Conservation (phyloP, 202 grass and related monocot genomes). For the Panicum virgatum region DNA sequence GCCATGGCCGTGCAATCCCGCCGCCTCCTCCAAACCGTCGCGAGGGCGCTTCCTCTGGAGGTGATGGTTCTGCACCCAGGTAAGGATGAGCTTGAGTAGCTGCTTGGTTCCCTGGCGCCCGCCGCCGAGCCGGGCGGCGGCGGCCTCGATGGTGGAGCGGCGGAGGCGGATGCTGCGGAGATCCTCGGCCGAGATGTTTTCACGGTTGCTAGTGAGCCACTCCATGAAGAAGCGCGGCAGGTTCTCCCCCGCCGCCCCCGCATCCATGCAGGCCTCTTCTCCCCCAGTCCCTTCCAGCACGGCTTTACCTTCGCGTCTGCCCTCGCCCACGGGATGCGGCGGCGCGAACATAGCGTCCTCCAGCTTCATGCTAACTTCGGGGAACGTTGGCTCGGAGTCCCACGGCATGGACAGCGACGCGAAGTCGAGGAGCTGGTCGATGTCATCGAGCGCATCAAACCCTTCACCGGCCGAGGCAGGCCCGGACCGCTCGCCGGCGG, state of each 20-base stretch:
- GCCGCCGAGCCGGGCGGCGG: slow-evolving; percentile 66
- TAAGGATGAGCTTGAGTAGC: slow-evolving; percentile 89
- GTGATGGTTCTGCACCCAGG: slow-evolving; percentile 91
- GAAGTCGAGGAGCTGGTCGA: slow-evolving; percentile 65
- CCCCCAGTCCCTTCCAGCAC: background rate
- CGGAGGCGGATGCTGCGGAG: slow-evolving; percentile 86
- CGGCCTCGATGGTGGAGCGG: slow-evolving; percentile 80
- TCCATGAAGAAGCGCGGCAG: slow-evolving; percentile 86
- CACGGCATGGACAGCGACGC: slow-evolving; percentile 66
- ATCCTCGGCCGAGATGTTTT: slow-evolving; percentile 81
- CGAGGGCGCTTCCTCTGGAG: slow-evolving; percentile 65
- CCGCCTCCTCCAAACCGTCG: slow-evolving; percentile 24
- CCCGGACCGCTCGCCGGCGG: background rate
- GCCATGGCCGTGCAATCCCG: background rate
- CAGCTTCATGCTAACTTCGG: slow-evolving; percentile 46
- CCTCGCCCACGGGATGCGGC: background rate
- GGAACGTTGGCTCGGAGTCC: slow-evolving; percentile 67
- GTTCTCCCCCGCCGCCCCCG: slow-evolving; percentile 49
- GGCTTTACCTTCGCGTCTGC: slow-evolving; percentile 8
- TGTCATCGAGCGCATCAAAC: slow-evolving; percentile 39
- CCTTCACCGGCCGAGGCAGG: slow-evolving; percentile 15
- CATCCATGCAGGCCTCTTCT: slow-evolving; percentile 33
- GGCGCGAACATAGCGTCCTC: slow-evolving; percentile 41
- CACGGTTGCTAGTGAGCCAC: slow-evolving; percentile 88
- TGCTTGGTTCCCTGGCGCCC: slow-evolving; percentile 66